These are phyloP conservation scores for Tulasnella sp. DNA, from an alignment of 768 basidiomycete genomes.

Conservation along the genomic window DNA sequence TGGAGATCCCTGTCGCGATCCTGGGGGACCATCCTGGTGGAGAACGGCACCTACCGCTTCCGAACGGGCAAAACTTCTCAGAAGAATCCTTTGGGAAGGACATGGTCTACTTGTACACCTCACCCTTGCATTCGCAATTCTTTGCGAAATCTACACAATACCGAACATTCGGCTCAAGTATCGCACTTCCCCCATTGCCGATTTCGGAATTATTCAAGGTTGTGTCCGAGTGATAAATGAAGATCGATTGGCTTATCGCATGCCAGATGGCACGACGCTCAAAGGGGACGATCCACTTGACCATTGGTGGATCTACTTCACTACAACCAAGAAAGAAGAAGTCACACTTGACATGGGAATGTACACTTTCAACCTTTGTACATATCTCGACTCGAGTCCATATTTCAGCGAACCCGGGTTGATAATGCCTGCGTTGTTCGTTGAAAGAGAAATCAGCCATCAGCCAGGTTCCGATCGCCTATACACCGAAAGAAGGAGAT, in stretches of 20 bases:
- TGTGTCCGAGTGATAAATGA: neutral
- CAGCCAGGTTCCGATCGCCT: neutral
- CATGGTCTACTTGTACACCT: neutral
- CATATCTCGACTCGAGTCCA: neutral
- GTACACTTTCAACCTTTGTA: slow-evolving; percentile 8
- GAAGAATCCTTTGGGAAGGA: slow-evolving; percentile 9
- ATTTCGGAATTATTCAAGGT: slow-evolving; percentile 2
- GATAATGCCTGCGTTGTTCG: slow-evolving; percentile 1
- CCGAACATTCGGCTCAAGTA: neutral
- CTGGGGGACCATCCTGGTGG: slow-evolving; percentile 5
- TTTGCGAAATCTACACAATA: neutral
- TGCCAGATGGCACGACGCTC: neutral
- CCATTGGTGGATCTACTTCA: slow-evolving; percentile 13
- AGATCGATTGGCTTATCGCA: slow-evolving; percentile 1
- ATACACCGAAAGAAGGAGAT: slow-evolving; percentile 3
- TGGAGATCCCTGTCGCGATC: neutral
- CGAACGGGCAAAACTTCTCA: neutral
- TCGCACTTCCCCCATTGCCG: neutral
- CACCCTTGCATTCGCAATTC: neutral
- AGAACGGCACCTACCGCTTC: neutral
- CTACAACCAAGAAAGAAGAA: slow-evolving; percentile 3
- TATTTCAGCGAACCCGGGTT: neutral
- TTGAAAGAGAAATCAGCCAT: neutral
- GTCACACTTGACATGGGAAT: slow-evolving; percentile 1
- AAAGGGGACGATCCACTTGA: slow-evolving; percentile 5